phyloP scores from a whole-genome alignment of 495 filamentous ascomycete genomes.

The Margaritispora aquatica region DNA sequence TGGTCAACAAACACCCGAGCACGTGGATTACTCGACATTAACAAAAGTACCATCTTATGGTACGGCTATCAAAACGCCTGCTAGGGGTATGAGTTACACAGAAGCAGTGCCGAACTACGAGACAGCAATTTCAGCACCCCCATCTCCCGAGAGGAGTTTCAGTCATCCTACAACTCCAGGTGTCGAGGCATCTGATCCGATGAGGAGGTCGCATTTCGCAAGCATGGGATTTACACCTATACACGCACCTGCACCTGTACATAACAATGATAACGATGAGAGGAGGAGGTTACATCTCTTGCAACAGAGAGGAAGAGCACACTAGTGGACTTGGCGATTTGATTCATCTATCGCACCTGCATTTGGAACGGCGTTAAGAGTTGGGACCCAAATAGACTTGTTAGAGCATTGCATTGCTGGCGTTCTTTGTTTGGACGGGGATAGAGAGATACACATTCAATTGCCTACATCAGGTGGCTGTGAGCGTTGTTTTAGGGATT shows the following conservation, averaged over 20 bases:
- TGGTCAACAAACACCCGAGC: slow-evolving; percentile 52
- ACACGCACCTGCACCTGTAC: slow-evolving; percentile 4
- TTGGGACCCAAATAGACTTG: too few species aligned
- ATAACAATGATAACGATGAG: slow-evolving; percentile 12
- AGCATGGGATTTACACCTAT: slow-evolving; percentile 19
- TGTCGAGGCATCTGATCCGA: neutral
- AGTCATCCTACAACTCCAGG: neutral
- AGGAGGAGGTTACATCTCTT: slow-evolving; percentile 18
- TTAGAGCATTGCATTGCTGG: too few species aligned
- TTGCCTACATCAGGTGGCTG: neutral
- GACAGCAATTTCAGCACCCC: slow-evolving; percentile 32
- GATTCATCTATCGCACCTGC: neutral
- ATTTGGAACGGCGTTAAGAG: neutral
- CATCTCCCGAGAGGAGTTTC: slow-evolving; percentile 8
- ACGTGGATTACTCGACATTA: slow-evolving; percentile 58
- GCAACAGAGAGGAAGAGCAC: slow-evolving; percentile 14
- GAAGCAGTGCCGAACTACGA: slow-evolving; percentile 48
- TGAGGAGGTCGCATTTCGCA: slow-evolving; percentile 1
- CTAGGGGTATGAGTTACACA: slow-evolving; percentile 37
- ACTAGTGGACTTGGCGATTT: neutral
- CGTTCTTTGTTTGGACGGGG: too few species aligned
- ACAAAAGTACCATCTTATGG: slow-evolving; percentile 76
- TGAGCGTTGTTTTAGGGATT: neutral
- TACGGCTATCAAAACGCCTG: slow-evolving; percentile 61
- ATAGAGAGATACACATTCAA: too few species aligned